phyloP scores from a whole-genome alignment of 257 asterid genomes.

The Nicotiana noctiflora region DNA sequence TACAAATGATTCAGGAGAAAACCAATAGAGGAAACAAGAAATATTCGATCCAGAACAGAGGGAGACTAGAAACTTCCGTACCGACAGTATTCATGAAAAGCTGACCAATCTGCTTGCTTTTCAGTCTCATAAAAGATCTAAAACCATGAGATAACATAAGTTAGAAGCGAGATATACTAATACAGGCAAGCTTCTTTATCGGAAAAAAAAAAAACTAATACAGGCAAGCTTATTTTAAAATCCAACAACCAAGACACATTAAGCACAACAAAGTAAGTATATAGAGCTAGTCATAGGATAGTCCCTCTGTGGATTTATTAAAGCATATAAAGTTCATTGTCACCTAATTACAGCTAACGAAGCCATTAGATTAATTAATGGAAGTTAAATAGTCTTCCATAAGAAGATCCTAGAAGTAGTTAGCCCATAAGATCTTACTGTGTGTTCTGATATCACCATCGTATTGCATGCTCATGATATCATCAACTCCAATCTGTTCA shows the following conservation, averaged over 20 bases:
- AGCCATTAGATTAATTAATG: not conserved
- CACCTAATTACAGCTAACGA: not conserved
- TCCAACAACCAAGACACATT: not conserved
- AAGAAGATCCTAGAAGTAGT: not conserved
- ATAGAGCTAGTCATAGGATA: not conserved
- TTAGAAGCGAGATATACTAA: not conserved
- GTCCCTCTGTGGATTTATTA: not conserved
- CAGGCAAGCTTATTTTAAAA: not conserved
- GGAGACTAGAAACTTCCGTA: constrained; percentile 28
- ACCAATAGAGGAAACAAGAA: not conserved
- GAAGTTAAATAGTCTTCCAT: not conserved
- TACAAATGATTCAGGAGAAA: not conserved
- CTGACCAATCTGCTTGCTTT: constrained; percentile 73
- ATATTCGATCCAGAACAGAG: not conserved
- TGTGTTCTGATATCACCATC: not conserved
- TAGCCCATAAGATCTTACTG: not conserved
- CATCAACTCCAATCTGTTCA: not conserved
- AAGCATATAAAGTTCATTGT: not conserved
- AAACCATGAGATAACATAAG: constrained; percentile 13
- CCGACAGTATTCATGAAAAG: constrained; percentile 68
- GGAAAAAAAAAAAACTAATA: not conserved
- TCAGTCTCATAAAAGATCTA: constrained; percentile 57
- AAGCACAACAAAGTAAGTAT: not conserved
- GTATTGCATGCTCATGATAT: not conserved
- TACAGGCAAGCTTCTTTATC: not conserved